phyloP scores from a whole-genome alignment of 1,284 basidiomycete genomes.

The Xanthoconium separans region DNA sequence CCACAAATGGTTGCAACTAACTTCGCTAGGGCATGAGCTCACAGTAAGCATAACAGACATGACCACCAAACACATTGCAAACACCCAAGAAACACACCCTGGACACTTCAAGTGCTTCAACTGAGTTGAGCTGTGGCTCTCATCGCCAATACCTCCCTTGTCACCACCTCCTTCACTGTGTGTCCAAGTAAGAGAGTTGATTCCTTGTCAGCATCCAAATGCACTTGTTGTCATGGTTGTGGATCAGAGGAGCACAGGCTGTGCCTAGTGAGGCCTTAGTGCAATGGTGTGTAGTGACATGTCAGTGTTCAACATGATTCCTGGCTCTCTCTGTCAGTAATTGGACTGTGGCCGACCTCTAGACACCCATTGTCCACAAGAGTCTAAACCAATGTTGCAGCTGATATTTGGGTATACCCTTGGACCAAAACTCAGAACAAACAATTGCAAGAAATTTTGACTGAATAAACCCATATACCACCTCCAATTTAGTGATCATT shows the following conservation, averaged over 20 bases:
- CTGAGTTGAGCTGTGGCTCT: conserved; percentile 27
- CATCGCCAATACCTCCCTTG: conserved; percentile 20
- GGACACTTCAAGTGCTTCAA: conserved; percentile 23
- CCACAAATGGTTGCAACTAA: too few species aligned
- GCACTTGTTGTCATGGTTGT: conserved; percentile 34
- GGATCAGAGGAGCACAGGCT: conserved; percentile 46
- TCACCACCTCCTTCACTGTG: conserved; percentile 26
- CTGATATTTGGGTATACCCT: too few species aligned
- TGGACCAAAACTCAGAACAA: too few species aligned
- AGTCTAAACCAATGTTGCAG: not conserved
- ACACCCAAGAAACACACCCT: conserved; percentile 19
- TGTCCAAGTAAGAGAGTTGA: conserved; percentile 48
- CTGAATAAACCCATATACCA: too few species aligned
- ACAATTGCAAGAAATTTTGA: too few species aligned
- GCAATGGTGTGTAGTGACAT: conserved; percentile 64
- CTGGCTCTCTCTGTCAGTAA: too few species aligned
- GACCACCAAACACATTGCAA: not conserved
- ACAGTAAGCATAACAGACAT: too few species aligned
- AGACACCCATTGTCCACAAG: conserved; percentile 6
- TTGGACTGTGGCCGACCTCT: not conserved
- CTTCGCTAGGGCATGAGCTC: too few species aligned
- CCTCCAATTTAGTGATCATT: too few species aligned
- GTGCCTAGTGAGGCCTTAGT: conserved; percentile 43
- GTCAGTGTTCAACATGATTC: conserved; percentile 46
- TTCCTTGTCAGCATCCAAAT: conserved; percentile 46